Evolutionary conservation across 1,284 basidiomycete species (phyloP), one percentile per base, ranked within the genome.

Genomic region (Xerocomus minutiporus): DNA sequence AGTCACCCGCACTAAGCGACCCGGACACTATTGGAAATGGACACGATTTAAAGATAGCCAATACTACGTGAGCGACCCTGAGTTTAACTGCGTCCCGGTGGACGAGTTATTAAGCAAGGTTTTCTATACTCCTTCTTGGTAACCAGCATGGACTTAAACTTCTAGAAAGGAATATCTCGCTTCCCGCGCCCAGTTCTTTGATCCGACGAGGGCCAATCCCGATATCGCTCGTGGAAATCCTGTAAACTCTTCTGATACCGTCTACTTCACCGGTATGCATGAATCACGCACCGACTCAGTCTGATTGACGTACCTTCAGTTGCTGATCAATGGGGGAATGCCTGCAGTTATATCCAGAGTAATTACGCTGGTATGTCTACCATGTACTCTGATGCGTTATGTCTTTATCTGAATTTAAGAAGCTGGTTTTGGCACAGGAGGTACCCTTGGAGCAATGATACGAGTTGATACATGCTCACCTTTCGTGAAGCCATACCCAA

Each of bases 281-380:
- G 11, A 23, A 45, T 13, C 17, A 20, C 8, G 11, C 5, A 28
- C 35, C 38, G 26, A 52, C 46, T 26, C 25, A 11, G 17, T 46
- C 32, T 48, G 7, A 42, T 41, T 48, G 23, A 54, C 47, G 26
- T 40, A 28, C 23, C 35, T 35, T 56, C 46, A 88, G 88, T 92
- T 1, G 80, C 87, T 5, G 93, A 95, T 66, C 82, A 88, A 63
- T 88, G 90, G 80, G 94, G 94, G 5, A 97, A 97, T 68, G 90
- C 92, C 2, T 96, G 93, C 71, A 94, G 91, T 57, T 97, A 88
- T 68, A 98, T 98, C 57, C 91, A 93, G 68, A 93, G 91, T 60
- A 96, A 95, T 68, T 96, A 92, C 68, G 82, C 84, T 55, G 88
- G 87, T 86, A 43, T 53, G 79, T 59, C 9, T n/a, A 26, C 31